Evolutionary conservation across 495 filamentous ascomycete species (phyloP), one percentile per base, ranked within the genome.

Genomic region (Penicillium soppii): DNA sequence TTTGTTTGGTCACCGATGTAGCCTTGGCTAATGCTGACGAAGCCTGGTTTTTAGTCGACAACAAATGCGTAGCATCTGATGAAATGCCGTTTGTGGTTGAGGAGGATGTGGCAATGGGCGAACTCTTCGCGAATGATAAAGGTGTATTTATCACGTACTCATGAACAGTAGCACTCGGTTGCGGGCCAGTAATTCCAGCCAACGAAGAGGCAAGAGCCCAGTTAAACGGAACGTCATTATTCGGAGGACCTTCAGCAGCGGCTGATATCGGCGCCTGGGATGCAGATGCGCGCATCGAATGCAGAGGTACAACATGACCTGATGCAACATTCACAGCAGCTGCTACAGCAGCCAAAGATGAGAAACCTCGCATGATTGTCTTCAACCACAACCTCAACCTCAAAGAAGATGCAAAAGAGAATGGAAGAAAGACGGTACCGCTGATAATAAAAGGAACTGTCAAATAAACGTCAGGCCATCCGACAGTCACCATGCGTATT

Each of bases 361-460:
- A 20, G 12, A 43, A 20, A 7, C 56, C 29, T 44, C 51, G 30
- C 62, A 65, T 65, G 50, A 40, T 62, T 20, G 44, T 36, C 38
- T 15, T 43, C 43, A 12, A 21, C 17, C 47, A 38, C 22, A 33
- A 45, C 33, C 38, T 44, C 50, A 17, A 43, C 27, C 37, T 44
- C 40, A 47, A 56, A 21, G n/a, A 32, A 38, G 19, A 29, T 37
- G 20, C 20, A 27, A 17, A 53, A 27, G 25, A 26, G 20, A 36
- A 15, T 13, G 20, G 33, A 22, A 33, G n/a, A 15, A 19, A 36
- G 8, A 13, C 2, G 33, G 38, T 2, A 10, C 23, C 20, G 33
- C 23, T 12, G 23, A 1, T 23, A 48, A 30, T 40, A 35, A 50
- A 37, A 44, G 25, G 19, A 43, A 27, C 22, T 25, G 5, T 21